phyloP scores from a whole-genome alignment of 2,329 filamentous ascomycete species.

The Botrytis paeoniae region DNA sequence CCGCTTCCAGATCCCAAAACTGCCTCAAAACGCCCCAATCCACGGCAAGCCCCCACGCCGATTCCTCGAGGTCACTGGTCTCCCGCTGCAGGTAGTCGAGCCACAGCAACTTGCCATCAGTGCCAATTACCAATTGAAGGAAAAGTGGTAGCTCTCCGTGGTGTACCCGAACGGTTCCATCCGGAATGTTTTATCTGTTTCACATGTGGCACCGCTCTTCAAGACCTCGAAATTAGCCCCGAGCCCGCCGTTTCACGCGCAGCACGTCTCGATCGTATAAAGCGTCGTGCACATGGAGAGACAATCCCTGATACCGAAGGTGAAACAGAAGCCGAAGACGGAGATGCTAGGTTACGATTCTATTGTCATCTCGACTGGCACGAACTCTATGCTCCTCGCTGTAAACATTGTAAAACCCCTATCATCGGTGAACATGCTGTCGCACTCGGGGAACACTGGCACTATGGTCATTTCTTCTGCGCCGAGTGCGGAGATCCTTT shows the following conservation, averaged over 20 bases:
- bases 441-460: constrained; percentile 92
- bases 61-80: constrained; percentile 52
- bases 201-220: constrained; percentile 80
- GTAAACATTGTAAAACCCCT: constrained; percentile 93
- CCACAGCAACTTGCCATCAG: constrained; percentile 75
- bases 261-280: constrained; percentile 72
- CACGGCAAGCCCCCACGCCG: constrained; percentile 38
- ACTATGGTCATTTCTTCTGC: constrained; percentile 97
- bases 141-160: constrained; percentile 80
- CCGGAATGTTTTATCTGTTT: constrained; percentile 91
- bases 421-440: constrained; percentile 95
- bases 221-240: constrained; percentile 94
- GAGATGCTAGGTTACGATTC: constrained; percentile 74
- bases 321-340: constrained; percentile 65
- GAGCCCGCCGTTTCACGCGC: constrained; percentile 73
- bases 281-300: constrained; percentile 57
- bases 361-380: constrained; percentile 99
- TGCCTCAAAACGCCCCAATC: constrained; percentile 29
- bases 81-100: constrained; percentile 50
- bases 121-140: constrained; percentile 84
- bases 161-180: constrained; percentile 74
- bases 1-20: constrained; percentile 42
- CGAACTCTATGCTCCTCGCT: constrained; percentile 86
- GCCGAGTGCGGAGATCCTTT: constrained; percentile 98
- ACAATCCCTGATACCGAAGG: constrained; percentile 60